Evolutionary conservation across 208 protist genomes (phyloP), one percentile per base, ranked within the genome.

Genomic region (Trypanosoma brucei): DNA sequence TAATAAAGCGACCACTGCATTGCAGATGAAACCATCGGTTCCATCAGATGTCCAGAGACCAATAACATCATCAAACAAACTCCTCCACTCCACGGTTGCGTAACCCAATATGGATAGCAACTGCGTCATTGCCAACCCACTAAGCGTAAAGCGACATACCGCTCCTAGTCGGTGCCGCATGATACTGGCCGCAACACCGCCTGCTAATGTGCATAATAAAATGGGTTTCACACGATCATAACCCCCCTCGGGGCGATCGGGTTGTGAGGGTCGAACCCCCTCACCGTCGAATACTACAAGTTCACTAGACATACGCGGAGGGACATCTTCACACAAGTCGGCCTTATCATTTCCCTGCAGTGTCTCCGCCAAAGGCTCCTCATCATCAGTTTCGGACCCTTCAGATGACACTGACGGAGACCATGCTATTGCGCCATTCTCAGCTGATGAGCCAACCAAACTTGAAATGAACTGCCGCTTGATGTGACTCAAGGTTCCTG

Each of bases 61-160:
- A 22, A 59, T 65, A n/a, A 70, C 33, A 68, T 88, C 81, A 1
- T 48, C 40, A 9, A 83, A 0, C 7, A 92, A 39, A n/a, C 56
- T 71, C 2, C 72, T 35, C 86, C 86, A 92, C 0, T 55, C 46
- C 30, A 92, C 70, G 3, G 70, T 70, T 2, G 76, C 86, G 72
- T 92, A 92, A 8, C 86, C 86, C 13, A 73, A 42, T 8, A 72
- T 65, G 62, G 68, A 67, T 34, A 92, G 70, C 8, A 77, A 38
- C 69, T 89, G 77, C 44, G 70, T 76, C 31, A 81, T 3, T 2
- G 67, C 22, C 31, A 80, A 30, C 1, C 69, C 68, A 63, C 55
- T 65, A 11, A 48, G 60, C 5, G 65, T 14, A 61, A 50, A 22
- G 53, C 57, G 73, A 37, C 59, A 13, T 39, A 51, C 9, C 9